Percentiles rank a stretch among this genome's conserved stretches.
These are phyloP conservation scores for Hyphopichia fennica DNA, from an alignment of 1,139 yeast species.

Conservation along the genomic window DNA sequence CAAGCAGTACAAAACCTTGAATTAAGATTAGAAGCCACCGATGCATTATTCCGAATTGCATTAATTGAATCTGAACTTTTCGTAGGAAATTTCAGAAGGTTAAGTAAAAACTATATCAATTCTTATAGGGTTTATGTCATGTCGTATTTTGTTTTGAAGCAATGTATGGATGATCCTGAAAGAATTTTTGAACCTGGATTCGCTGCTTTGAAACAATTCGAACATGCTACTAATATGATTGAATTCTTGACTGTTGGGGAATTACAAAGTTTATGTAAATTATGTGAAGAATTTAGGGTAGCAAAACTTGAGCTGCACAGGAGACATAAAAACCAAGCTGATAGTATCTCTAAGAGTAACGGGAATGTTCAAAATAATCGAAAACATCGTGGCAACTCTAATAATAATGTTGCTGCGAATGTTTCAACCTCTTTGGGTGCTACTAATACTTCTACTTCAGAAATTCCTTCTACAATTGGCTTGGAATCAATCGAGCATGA, in stretches of 20 bases:
- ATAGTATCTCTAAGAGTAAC: background rate
- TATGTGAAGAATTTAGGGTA: constrained; percentile 42
- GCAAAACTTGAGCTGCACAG: constrained; percentile 33
- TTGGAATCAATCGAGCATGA: background rate
- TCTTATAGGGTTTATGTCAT: constrained; percentile 45
- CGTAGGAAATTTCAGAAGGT: constrained; percentile 43
- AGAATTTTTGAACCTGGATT: constrained; percentile 35
- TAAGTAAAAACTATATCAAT: constrained; percentile 40
- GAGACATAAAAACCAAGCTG: constrained; percentile 4
- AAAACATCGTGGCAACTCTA: too few relatives aligned
- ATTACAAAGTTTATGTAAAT: constrained; percentile 34
- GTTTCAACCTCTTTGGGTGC: background rate
- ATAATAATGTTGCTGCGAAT: too few relatives aligned
- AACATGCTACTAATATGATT: constrained; percentile 42
- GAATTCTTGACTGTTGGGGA: constrained; percentile 40
- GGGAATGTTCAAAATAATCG: background rate
- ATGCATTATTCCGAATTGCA: constrained; percentile 34
- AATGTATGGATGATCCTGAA: constrained; percentile 45
- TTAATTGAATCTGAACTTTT: constrained; percentile 45
- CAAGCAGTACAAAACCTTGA: constrained; percentile 18
- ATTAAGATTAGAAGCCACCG: constrained; percentile 34
- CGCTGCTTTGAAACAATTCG: constrained; percentile 29
- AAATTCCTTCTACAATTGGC: background rate
- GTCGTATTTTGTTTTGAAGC: constrained; percentile 42
- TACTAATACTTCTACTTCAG: background rate